These are phyloP conservation scores for Hibiscus tridactylites DNA, from an alignment of 345 rosid genomes.

Conservation along the genomic window DNA sequence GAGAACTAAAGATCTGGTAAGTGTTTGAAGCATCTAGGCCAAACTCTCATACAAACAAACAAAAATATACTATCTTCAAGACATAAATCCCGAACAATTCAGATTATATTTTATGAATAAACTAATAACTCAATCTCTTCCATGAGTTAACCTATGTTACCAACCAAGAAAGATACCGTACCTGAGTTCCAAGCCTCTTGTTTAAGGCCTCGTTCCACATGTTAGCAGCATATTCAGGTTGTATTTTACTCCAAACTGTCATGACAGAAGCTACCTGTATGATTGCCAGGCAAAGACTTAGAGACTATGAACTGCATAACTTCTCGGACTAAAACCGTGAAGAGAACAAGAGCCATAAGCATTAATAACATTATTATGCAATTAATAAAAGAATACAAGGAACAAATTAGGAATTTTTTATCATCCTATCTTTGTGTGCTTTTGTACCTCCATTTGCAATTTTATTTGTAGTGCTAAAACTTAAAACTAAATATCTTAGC, in stretches of 20 bases:
- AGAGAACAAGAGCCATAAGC: not conserved
- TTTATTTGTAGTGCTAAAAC: not conserved
- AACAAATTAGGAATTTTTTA: not conserved
- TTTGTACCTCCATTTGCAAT: not conserved
- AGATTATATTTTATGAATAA: not conserved
- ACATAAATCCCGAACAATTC: too few relatives aligned
- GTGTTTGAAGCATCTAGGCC: not conserved
- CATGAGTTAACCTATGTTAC: not conserved
- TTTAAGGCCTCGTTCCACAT: constrained; percentile 96
- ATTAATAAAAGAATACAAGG: not conserved
- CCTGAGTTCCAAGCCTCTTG: constrained; percentile 89
- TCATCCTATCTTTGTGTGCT: not conserved
- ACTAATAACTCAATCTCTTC: not conserved
- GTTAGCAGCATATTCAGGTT: constrained; percentile 90
- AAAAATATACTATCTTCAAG: too few relatives aligned
- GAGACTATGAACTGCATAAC: not conserved
- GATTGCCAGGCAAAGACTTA: constrained; percentile 11
- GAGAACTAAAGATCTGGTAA: too few relatives aligned
- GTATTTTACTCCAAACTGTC: constrained; percentile 90
- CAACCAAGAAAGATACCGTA: constrained; percentile 10
- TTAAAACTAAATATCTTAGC: not conserved
- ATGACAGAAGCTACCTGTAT: constrained; percentile 90
- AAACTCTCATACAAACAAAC: too few relatives aligned
- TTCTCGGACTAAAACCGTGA: not conserved
- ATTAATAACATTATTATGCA: not conserved